Evolutionary conservation across 176 grass and related monocot genomes (phyloP).

Genomic region (Carex cristatella): DNA sequence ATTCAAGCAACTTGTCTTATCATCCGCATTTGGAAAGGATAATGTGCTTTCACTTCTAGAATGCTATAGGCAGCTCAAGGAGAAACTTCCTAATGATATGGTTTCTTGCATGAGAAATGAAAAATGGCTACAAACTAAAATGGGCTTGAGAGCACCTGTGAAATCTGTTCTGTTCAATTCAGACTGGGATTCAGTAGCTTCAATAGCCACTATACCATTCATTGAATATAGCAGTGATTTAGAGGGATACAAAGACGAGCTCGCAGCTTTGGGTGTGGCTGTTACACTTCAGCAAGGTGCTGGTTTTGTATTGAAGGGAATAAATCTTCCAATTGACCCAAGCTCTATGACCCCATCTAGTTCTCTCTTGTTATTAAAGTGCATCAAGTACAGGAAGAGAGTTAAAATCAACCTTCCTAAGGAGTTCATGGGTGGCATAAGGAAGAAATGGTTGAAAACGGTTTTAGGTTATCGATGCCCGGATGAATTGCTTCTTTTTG

Average conservation of each 20-base stretch:
- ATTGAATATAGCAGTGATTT: slow-evolving; percentile 42
- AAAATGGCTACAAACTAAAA: slow-evolving; percentile 26
- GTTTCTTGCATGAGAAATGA: background rate
- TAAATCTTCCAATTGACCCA: slow-evolving; percentile 43
- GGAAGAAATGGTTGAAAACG: slow-evolving; percentile 42
- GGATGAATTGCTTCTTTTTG: slow-evolving; percentile 46
- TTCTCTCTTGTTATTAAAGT: slow-evolving; percentile 36
- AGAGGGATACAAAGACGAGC: slow-evolving; percentile 48
- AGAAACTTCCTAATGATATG: slow-evolving; percentile 22
- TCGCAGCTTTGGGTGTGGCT: slow-evolving; percentile 38
- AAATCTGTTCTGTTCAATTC: slow-evolving; percentile 36
- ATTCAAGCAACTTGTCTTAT: slow-evolving; percentile 24
- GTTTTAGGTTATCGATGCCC: slow-evolving; percentile 40
- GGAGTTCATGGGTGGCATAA: slow-evolving; percentile 30
- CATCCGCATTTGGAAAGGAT: slow-evolving; percentile 19
- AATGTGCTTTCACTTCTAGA: slow-evolving; percentile 39
- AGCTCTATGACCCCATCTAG: slow-evolving; percentile 19
- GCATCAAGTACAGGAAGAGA: slow-evolving; percentile 17
- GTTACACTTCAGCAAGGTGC: slow-evolving; percentile 23
- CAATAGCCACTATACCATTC: slow-evolving; percentile 45
- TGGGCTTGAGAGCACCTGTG: slow-evolving; percentile 37
- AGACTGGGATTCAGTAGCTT: slow-evolving; percentile 34
- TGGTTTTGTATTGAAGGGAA: slow-evolving; percentile 35
- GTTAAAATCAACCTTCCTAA: background rate
- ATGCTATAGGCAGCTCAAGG: slow-evolving; percentile 30